phyloP scores from a whole-genome alignment of 2,329 filamentous ascomycete genomes.

The Venturia carpophila region DNA sequence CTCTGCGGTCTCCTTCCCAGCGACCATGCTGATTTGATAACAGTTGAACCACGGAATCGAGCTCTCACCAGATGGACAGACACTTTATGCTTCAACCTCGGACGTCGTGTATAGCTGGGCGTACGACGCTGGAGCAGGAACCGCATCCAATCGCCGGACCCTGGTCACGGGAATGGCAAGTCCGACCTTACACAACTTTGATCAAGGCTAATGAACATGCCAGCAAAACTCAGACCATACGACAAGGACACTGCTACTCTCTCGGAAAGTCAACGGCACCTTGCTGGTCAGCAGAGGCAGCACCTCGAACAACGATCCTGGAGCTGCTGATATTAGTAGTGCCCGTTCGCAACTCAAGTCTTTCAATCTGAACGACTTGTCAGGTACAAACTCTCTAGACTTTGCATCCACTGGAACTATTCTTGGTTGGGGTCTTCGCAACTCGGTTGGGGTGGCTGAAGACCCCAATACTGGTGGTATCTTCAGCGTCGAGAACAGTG shows the following conservation, averaged over 20 bases:
- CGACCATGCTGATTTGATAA: not conserved
- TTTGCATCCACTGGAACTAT: conserved; percentile 45
- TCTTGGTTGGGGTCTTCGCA: conserved; percentile 62
- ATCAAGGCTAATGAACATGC: not conserved
- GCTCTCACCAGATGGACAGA: conserved; percentile 41
- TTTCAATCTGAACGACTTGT: conserved; percentile 43
- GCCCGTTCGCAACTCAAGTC: conserved; percentile 62
- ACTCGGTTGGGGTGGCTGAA: conserved; percentile 64
- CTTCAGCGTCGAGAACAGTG: conserved; percentile 60
- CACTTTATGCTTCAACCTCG: conserved; percentile 48
- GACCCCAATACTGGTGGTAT: conserved; percentile 45
- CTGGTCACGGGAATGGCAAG: conserved; percentile 56
- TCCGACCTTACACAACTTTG: not conserved
- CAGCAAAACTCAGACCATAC: conserved; percentile 45
- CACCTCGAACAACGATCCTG: conserved; percentile 52
- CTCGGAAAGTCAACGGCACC: conserved; percentile 45
- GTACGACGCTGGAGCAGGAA: conserved; percentile 49
- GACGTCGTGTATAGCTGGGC: conserved; percentile 56
- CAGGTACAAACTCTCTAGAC: conserved; percentile 34
- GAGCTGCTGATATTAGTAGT: conserved; percentile 43
- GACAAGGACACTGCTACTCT: conserved; percentile 59
- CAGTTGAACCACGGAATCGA: conserved; percentile 47
- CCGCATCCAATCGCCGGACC: conserved; percentile 42
- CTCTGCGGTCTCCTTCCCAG: not conserved
- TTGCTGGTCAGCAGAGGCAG: conserved; percentile 61